A percentile compares a stretch with the other conserved stretches of the same genome.
These are phyloP conservation scores for Dioszegia hungarica DNA, from an alignment of 768 basidiomycete genomes.

Conservation along the genomic window DNA sequence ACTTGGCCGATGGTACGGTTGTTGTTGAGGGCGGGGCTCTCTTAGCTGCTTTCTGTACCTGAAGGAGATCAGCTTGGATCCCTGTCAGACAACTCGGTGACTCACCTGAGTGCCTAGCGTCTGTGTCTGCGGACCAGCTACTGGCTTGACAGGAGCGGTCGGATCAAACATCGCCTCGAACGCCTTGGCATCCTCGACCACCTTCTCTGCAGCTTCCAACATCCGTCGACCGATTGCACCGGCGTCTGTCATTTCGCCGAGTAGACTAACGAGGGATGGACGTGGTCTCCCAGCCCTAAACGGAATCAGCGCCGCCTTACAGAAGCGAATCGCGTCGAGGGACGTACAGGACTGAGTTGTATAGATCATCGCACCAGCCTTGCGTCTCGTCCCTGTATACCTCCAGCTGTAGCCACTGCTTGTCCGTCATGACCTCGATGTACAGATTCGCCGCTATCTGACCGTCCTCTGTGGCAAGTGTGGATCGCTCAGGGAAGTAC, in stretches of 20 bases:
- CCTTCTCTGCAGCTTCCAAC: neutral
- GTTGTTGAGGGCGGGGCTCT: too few species aligned
- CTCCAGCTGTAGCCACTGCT: neutral
- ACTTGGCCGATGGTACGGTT: neutral
- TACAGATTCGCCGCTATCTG: neutral
- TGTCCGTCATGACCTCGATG: slow-evolving; percentile 12
- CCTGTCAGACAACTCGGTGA: too few species aligned
- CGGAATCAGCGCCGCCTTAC: too few species aligned
- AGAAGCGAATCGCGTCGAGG: too few species aligned
- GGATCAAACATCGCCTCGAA: neutral
- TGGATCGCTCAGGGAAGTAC: too few species aligned
- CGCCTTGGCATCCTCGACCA: neutral
- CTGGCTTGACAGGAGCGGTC: neutral
- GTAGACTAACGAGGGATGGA: neutral
- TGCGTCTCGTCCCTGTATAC: slow-evolving; percentile 5
- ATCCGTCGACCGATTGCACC: neutral
- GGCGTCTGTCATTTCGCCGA: neutral
- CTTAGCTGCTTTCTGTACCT: too few species aligned
- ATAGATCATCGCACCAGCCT: slow-evolving; percentile 12
- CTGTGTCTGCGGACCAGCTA: too few species aligned
- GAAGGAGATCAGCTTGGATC: too few species aligned
- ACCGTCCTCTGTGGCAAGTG: too few species aligned
- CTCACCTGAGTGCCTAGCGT: too few species aligned
- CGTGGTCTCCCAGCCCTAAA: neutral
- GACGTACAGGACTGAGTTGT: too few species aligned